phyloP scores from a whole-genome alignment of 257 asterid genomes.

The Solanum raphanifolium region DNA sequence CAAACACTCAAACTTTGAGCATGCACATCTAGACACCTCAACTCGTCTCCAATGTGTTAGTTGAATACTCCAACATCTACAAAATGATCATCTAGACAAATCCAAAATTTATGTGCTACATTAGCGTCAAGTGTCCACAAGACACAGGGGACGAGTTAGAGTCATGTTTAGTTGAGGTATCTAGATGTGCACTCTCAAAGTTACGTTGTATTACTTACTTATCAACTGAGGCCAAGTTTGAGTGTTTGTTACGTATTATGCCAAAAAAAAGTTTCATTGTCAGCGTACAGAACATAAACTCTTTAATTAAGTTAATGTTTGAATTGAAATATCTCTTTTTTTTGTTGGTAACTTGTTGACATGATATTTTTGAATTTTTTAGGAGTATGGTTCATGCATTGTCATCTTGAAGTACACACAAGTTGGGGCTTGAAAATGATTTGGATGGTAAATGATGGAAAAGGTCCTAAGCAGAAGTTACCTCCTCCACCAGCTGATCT shows the following conservation, averaged over 20 bases:
- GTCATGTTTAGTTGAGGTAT: neutral
- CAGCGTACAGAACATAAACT: neutral
- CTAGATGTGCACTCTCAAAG: neutral
- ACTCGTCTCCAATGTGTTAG: neutral
- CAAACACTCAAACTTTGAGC: neutral
- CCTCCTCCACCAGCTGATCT: constrained; percentile 69
- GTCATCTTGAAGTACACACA: constrained; percentile 66
- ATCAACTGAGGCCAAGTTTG: neutral
- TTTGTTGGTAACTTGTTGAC: neutral
- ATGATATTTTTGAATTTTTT: neutral
- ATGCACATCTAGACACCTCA: neutral
- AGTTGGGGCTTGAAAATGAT: constrained; percentile 77
- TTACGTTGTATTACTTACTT: neutral
- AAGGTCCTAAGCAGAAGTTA: constrained; percentile 39
- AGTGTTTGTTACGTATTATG: neutral
- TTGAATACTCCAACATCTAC: neutral
- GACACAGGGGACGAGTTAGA: neutral
- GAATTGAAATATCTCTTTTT: neutral
- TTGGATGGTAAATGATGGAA: constrained; percentile 57
- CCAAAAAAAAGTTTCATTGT: neutral
- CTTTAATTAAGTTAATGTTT: neutral
- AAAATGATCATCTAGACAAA: neutral
- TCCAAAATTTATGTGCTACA: neutral
- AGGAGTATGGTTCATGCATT: constrained; percentile 75
- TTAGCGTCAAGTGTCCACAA: neutral